phyloP scores from a whole-genome alignment of 202 grass and related monocot species.

The Setaria viridis region DNA sequence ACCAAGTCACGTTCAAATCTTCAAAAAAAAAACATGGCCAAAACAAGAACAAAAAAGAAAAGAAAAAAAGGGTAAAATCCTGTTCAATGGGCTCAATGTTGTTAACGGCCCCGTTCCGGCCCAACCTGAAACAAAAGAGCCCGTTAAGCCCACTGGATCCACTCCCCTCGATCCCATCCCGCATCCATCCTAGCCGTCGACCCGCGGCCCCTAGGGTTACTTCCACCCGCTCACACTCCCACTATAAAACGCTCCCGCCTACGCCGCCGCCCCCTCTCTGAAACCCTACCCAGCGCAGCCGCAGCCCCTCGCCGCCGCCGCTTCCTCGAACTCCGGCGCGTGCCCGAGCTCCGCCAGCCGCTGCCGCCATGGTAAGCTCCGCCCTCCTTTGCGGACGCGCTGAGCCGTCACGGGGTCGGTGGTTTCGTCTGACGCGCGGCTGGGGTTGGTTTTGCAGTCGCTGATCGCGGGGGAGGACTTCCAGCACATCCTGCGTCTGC shows the following conservation, averaged over 20 bases:
- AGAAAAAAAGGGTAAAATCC: neutral
- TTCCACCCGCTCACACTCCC: neutral
- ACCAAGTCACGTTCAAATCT: neutral
- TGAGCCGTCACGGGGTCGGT: neutral
- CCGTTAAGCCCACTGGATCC: neutral
- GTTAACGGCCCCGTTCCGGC: neutral
- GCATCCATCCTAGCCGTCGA: conserved; percentile 28
- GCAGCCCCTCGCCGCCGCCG: conserved; percentile 11
- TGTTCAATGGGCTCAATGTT: neutral
- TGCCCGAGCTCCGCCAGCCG: neutral
- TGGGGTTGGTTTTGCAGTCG: conserved; percentile 30
- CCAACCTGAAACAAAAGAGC: neutral
- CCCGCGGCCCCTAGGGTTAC: neutral
- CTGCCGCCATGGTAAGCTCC: conserved; percentile 49
- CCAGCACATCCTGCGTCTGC: conserved; percentile 88
- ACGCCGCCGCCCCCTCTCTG: neutral
- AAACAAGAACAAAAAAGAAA: neutral
- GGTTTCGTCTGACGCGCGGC: neutral
- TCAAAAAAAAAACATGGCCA: neutral
- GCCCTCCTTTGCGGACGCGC: no score
- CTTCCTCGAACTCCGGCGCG: conserved; percentile 11
- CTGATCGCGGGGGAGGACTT: conserved; percentile 77
- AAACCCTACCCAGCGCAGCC: conserved; percentile 26
- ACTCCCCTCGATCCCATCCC: neutral
- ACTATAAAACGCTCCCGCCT: neutral